These are phyloP conservation scores for Omphalea diandra DNA, from an alignment of 441 rosid species.

Conservation along the genomic window DNA sequence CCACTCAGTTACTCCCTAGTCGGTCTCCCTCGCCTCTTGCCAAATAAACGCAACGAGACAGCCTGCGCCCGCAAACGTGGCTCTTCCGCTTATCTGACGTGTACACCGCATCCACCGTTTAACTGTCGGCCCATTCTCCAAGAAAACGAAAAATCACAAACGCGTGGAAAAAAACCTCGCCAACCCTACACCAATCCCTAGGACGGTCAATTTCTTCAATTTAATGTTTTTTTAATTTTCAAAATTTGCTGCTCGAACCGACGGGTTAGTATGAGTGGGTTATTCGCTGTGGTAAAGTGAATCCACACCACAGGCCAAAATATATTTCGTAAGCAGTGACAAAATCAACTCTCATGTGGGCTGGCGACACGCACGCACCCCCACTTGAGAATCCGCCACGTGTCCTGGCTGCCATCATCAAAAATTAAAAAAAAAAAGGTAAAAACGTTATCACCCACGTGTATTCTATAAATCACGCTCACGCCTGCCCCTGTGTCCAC, in stretches of 20 bases:
- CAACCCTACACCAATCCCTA: constrained; percentile 27
- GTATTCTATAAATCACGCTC: constrained; percentile 40
- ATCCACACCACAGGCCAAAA: constrained; percentile 50
- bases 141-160: background rate
- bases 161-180: constrained; percentile 20
- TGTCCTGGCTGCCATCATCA: constrained; percentile 31
- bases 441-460: constrained; percentile 48
- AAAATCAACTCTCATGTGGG: constrained; percentile 42
- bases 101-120: constrained; percentile 32
- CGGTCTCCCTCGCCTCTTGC: background rate
- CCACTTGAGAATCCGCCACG: constrained; percentile 52
- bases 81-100: constrained; percentile 22
- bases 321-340: constrained; percentile 80
- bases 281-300: background rate
- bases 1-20: too few relatives aligned
- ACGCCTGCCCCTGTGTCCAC: constrained; percentile 42
- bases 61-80: constrained; percentile 26
- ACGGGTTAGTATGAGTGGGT: constrained; percentile 6
- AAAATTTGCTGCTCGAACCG: constrained; percentile 20
- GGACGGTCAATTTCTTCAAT: background rate
- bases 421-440: background rate
- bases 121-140: constrained; percentile 23
- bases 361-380: constrained; percentile 38
- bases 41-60: constrained; percentile 13
- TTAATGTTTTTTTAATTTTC: background rate